These are phyloP conservation scores for Yarrowia sp. DNA, from an alignment of 805 yeast species.

Conservation along the genomic window DNA sequence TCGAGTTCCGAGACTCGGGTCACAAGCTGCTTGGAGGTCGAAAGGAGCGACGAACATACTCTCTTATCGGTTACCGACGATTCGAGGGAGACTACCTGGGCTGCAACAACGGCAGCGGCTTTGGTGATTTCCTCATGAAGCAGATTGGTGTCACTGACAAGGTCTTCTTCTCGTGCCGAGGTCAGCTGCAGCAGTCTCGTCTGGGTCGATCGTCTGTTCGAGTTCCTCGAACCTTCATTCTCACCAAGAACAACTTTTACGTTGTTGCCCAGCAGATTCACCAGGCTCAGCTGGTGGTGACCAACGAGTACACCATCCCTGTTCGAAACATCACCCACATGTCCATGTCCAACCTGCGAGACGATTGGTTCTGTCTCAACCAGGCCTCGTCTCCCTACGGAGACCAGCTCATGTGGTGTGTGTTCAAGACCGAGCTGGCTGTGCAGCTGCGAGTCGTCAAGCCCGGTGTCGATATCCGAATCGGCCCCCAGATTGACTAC, in stretches of 20 bases:
- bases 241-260: constrained; percentile 68
- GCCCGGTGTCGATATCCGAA: constrained; percentile 62
- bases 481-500: constrained; percentile 78
- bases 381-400: constrained; percentile 64
- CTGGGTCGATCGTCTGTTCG: constrained; percentile 92
- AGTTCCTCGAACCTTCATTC: constrained; percentile 71
- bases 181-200: constrained; percentile 81
- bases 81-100: constrained; percentile 94
- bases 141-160: constrained; percentile 71
- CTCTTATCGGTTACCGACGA: constrained; percentile 84
- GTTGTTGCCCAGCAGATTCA: constrained; percentile 76
- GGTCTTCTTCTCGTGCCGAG: constrained; percentile 79
- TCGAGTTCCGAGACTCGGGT: constrained; percentile 86
- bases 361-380: constrained; percentile 87
- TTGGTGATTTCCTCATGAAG: constrained; percentile 75
- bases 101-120: constrained; percentile 77
- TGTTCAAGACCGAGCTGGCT: constrained; percentile 87
- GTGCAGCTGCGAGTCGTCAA: constrained; percentile 73
- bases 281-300: constrained; percentile 64
- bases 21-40: constrained; percentile 69
- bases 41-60: constrained; percentile 89
- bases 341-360: constrained; percentile 77
- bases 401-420: constrained; percentile 79
- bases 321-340: constrained; percentile 65
- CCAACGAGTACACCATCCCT: constrained; percentile 68